Conservation (phyloP, 129 eudicot species). For the Escallonia herrerae region DNA sequence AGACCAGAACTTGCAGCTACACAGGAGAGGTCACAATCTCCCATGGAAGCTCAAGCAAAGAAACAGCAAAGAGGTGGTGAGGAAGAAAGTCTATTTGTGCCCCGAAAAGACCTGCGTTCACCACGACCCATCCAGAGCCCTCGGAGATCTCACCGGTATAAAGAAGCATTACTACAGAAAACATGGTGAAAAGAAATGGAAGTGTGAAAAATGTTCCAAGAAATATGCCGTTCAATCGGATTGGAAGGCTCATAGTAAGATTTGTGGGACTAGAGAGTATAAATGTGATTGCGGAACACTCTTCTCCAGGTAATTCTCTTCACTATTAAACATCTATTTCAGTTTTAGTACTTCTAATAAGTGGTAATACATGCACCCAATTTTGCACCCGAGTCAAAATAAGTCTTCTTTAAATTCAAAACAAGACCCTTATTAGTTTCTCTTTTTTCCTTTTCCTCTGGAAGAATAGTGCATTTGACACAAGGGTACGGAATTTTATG, state of each 20-base stretch:
- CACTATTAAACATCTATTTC: neutral
- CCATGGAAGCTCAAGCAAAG: slow-evolving; percentile 93
- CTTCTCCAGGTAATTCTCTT: slow-evolving; percentile 52
- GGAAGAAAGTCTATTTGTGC: slow-evolving; percentile 70
- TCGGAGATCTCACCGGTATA: slow-evolving; percentile 86
- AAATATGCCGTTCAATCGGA: slow-evolving; percentile 91
- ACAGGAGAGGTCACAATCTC: slow-evolving; percentile 82
- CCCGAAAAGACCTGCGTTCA: slow-evolving; percentile 77
- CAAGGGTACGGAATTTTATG: no score
- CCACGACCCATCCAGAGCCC: slow-evolving; percentile 81
- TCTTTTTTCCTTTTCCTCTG: no score
- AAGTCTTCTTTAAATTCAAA: no score
- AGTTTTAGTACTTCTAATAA: no score
- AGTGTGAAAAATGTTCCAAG: slow-evolving; percentile 81
- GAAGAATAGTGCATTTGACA: no score
- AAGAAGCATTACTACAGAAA: slow-evolving; percentile 79
- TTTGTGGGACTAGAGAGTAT: slow-evolving; percentile 93
- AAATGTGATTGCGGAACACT: slow-evolving; percentile 92
- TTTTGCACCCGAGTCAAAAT: no score
- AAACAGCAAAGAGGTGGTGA: slow-evolving; percentile 45
- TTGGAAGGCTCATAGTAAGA: slow-evolving; percentile 91
- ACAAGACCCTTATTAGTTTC: no score
- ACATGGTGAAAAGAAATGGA: slow-evolving; percentile 96
- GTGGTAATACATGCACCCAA: no score
- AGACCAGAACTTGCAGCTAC: slow-evolving; percentile 86